Evolutionary conservation across 2,329 filamentous ascomycete genomes (phyloP).

Genomic region (Monilinia laxa): DNA sequence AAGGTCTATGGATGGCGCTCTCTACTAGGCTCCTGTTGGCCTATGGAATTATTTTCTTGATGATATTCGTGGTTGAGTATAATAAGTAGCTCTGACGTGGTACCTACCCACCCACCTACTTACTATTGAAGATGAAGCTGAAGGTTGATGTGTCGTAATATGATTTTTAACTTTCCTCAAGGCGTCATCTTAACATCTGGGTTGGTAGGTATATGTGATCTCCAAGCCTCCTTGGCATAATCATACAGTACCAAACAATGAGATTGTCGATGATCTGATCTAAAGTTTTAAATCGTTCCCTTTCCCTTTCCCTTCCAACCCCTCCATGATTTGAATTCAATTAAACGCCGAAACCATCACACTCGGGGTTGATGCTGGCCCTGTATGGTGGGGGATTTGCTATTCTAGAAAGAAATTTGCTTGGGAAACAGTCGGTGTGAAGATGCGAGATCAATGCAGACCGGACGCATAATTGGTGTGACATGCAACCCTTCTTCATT

Average conservation of each 20-base stretch:
- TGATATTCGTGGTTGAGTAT: not conserved
- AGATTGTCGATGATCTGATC: conserved; percentile 10
- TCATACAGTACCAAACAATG: not conserved
- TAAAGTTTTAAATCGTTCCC: not conserved
- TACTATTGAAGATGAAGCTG: not conserved
- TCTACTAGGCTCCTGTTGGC: not conserved
- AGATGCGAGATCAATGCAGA: conserved; percentile 13
- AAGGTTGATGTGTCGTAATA: not conserved
- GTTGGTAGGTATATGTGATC: conserved; percentile 6
- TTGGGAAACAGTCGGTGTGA: conserved; percentile 14
- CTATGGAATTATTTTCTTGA: not conserved
- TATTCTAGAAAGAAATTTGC: conserved; percentile 15
- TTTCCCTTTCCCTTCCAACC: not conserved
- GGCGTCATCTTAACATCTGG: conserved; percentile 1
- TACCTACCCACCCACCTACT: conserved; percentile 4
- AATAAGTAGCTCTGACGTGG: conserved; percentile 10
- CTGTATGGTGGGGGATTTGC: conserved; percentile 12
- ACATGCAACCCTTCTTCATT: conserved; percentile 1
- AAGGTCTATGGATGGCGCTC: not conserved
- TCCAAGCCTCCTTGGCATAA: conserved; percentile 2
- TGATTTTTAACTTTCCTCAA: not conserved
- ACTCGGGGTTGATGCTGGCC: conserved; percentile 18
- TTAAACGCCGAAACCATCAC: conserved; percentile 2
- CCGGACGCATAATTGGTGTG: not conserved
- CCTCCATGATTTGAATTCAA: conserved; percentile 9